Base-by-base conservation (phyloP, 1,139 yeast species). In the Groenewaldozyma sp. region DNA sequence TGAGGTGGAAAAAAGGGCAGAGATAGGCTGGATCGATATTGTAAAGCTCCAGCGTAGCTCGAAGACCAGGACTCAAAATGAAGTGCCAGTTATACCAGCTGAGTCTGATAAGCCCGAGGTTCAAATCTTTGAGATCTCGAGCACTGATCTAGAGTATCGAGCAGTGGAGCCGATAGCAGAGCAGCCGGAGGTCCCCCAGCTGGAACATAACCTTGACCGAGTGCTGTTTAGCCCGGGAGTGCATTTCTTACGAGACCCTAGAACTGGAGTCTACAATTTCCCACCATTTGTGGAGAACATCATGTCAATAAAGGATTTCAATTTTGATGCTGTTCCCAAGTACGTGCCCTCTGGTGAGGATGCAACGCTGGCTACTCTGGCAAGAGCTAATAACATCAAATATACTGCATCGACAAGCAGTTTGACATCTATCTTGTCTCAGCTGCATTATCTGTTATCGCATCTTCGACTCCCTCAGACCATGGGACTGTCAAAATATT, bases 331-430 rank as follows among this genome's bases (percentile, higher is more conserved):
- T 9, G 64, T 82, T 2, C 65, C 76, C 1, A 57, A 63, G 3
- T 87, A 79, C 52, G 72, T 77, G 3, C 73, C 86, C 0, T 80
- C 94, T 0, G 74, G 84, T 2, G 74, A 75, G 51, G 95, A 87
- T 60, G 47, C 57, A 9, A 57, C 55, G 1, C 63, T 88, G 38
- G 55, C 74, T 0, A 45, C 63, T 7, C 59, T 81, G 13, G 78
- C 94, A 0, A 50, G 50, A 9, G 46, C 58, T 4, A 43, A 62
- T 19, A 54, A 61, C 14, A 62, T 67, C 20, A 68, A 65, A 42
- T 88, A 70, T 55, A 75, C 74, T 45, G 82, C 94, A 1, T 86
- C 96, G 0, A 87, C 97, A 0, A 82, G 94, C 18, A 82, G 95
- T 2, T 72, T 91, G 82, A 87, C 97, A 0, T 70, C 79, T 0